These are phyloP conservation scores for Cercospora citrullina DNA, from an alignment of 2,329 filamentous ascomycete species.

Conservation along the genomic window DNA sequence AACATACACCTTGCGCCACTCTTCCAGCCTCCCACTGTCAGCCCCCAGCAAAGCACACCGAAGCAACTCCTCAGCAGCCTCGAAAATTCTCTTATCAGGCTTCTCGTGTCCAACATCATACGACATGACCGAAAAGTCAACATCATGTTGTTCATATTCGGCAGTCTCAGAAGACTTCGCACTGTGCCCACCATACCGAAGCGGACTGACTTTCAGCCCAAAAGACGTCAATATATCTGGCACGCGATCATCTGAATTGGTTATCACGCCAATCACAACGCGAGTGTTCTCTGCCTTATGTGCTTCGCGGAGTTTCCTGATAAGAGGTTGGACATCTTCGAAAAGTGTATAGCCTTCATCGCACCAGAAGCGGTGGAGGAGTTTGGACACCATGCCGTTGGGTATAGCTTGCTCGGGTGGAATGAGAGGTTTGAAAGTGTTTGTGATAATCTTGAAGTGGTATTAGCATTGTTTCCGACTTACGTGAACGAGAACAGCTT, in stretches of 20 bases:
- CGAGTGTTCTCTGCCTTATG: constrained; percentile 19
- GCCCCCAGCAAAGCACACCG: constrained; percentile 36
- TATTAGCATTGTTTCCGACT: not conserved
- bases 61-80: constrained; percentile 53
- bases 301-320: constrained; percentile 44
- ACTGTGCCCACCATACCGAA: constrained; percentile 42
- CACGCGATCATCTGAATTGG: constrained; percentile 65
- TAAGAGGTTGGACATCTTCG: constrained; percentile 48
- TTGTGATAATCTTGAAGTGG: constrained; percentile 51
- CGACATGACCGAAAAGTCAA: constrained; percentile 62
- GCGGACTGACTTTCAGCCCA: constrained; percentile 51
- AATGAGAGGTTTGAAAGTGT: constrained; percentile 53
- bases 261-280: constrained; percentile 58
- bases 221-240: constrained; percentile 55
- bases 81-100: constrained; percentile 58
- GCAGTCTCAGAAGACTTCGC: constrained; percentile 32
- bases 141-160: constrained; percentile 35
- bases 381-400: constrained; percentile 47
- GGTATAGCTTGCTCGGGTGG: constrained; percentile 43
- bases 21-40: constrained; percentile 26
- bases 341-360: constrained; percentile 55
- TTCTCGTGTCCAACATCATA: constrained; percentile 65
- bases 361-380: constrained; percentile 57
- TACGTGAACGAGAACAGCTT: not conserved
- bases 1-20: constrained; percentile 51